A percentile compares a stretch with the other conserved stretches of the same genome.
Evolutionary conservation across 495 filamentous ascomycete species (phyloP).

Genomic region (Penicillium cosmopolitanum): DNA sequence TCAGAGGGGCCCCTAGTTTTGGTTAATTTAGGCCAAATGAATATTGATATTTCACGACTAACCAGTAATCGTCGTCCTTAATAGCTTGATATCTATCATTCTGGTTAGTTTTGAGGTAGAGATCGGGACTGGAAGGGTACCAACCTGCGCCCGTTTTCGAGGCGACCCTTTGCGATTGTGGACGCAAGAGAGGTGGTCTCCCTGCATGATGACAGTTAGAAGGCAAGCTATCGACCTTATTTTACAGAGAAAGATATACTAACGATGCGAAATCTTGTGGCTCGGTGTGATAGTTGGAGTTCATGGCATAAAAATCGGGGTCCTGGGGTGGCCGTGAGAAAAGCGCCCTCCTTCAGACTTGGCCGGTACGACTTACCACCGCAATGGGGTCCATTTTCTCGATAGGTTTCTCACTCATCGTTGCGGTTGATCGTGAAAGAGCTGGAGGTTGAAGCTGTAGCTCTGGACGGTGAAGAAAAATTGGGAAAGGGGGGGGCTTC

Average conservation of each 20-base stretch:
- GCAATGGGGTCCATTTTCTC: not conserved
- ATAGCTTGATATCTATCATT: constrained; percentile 14
- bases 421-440: not conserved
- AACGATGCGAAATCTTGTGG: constrained; percentile 1
- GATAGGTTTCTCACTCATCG: not conserved
- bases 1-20: constrained; percentile 12
- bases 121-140: not conserved
- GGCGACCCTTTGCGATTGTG: constrained; percentile 15
- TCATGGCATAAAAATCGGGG: not conserved
- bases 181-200: constrained; percentile 25
- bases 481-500: not conserved
- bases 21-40: not conserved
- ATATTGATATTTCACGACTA: not conserved
- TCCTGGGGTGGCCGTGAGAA: not conserved
- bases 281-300: not conserved
- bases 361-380: not conserved
- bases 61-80: constrained; percentile 11
- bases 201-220: not conserved
- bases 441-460: constrained; percentile 1
- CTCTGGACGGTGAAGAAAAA: not conserved
- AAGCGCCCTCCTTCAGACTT: not conserved
- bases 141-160: constrained; percentile 16
- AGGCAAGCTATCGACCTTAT: not conserved
- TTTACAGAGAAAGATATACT: not conserved
- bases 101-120: not conserved